These are phyloP conservation scores for Avena sativa DNA, from an alignment of 176 grass and related monocot genomes.

Conservation along the genomic window DNA sequence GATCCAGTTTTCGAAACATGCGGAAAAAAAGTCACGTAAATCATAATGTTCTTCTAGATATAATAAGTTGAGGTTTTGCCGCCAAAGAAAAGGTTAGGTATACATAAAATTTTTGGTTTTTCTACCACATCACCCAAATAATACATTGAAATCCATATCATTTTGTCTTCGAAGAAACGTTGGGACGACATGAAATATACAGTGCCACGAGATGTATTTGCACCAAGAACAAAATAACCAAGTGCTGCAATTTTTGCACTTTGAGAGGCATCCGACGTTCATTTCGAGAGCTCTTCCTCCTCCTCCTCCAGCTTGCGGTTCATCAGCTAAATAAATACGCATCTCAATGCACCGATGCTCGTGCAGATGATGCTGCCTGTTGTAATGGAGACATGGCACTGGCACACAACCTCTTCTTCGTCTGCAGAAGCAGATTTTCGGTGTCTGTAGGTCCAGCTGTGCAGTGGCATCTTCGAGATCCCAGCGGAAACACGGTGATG, in stretches of 20 bases:
- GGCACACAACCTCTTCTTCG: constrained; percentile 7
- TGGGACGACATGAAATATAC: too few relatives aligned
- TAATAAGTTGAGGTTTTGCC: too few relatives aligned
- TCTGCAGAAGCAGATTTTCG: not conserved
- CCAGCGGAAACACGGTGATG: not conserved
- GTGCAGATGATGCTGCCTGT: not conserved
- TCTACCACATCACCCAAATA: too few relatives aligned
- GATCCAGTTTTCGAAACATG: too few relatives aligned
- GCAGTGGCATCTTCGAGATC: constrained; percentile 6
- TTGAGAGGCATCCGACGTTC: not conserved
- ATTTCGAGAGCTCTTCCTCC: constrained; percentile 10
- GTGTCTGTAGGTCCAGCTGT: not conserved
- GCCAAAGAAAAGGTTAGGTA: too few relatives aligned
- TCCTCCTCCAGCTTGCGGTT: not conserved
- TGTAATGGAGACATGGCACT: constrained; percentile 12
- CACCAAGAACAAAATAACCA: not conserved
- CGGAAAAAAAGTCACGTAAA: too few relatives aligned
- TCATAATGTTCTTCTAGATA: too few relatives aligned
- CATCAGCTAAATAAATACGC: not conserved
- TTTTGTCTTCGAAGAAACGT: too few relatives aligned
- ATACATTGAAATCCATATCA: too few relatives aligned
- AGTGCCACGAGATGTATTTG: too few relatives aligned
- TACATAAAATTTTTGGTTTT: too few relatives aligned
- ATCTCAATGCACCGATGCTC: not conserved
- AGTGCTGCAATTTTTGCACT: not conserved